Base-by-base conservation (phyloP, 2,329 filamentous ascomycete genomes). In the Rhinocladiella similis region DNA sequence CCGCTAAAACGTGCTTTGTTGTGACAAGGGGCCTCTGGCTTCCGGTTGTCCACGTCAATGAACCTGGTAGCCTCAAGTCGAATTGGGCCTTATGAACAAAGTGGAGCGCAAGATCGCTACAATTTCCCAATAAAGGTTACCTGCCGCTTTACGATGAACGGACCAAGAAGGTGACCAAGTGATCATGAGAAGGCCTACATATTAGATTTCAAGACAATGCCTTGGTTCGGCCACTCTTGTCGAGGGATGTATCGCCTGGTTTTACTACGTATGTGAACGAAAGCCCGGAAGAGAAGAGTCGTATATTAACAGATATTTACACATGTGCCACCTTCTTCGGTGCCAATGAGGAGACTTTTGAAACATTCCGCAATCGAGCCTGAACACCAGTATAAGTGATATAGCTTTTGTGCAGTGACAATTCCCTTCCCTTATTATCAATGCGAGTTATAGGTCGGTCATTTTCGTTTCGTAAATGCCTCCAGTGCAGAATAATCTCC, bases 381-480 rank as follows among this genome's bases (percentile, higher is more conserved):
- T 27, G 7, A 27, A 27, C 25, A 27, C 7, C 29, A 33, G 29
- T 33, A 33, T 33, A 33, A n/a, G n/a, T 33, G 29, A 7, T 7
- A 12, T 33, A 7, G 29, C 10, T 6, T 3, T 2, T 33, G 29
- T 33, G 6, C 10, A 33, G 29, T 9, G 29, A 33, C 29, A 12
- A 33, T 12, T 10, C 10, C 10, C 10, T 12, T 7, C 29, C 10
- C 7, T 33, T 33, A 12, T 41, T 19, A 16, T 29, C 20, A 46
- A 22, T 46, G n/a, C 25, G 29, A 7, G 25, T 2, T 13, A 9
- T 25, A 9, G 25, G 14, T 22, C n/a, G 22, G 82, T 48, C 67
- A 70, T 55, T 64, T 67, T 35, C 51, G 42, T 45, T 66, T 78
- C 72, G 88, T 57, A 83, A 86, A 68, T 89, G 87, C 67, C 82